These are phyloP conservation scores for Cyberlindnera nakhonratchasimensis DNA, from an alignment of 805 yeast genomes.

Conservation along the genomic window DNA sequence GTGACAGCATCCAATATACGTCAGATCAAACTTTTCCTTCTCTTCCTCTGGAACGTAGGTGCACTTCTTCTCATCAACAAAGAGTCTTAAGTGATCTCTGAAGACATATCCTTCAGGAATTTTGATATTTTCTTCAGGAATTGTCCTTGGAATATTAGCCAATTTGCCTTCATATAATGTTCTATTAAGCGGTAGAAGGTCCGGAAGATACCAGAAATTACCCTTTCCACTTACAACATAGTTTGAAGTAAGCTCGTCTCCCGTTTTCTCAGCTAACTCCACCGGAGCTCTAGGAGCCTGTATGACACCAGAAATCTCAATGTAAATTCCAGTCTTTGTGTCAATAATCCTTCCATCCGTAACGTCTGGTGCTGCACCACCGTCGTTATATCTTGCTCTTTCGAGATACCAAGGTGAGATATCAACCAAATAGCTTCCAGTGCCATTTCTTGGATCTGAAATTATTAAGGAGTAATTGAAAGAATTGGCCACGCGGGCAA, in stretches of 20 bases:
- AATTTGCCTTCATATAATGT: conserved; percentile 57
- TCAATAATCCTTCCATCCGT: conserved; percentile 58
- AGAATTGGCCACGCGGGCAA: conserved; percentile 41
- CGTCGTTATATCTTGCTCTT: conserved; percentile 46
- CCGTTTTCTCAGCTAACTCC: conserved; percentile 9
- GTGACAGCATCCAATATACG: conserved; percentile 41
- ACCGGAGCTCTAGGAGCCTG: conserved; percentile 26
- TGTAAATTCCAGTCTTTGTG: conserved; percentile 52
- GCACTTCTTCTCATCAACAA: conserved; percentile 37
- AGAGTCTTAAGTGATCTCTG: conserved; percentile 36
- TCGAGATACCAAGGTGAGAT: conserved; percentile 48
- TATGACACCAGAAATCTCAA: conserved; percentile 51
- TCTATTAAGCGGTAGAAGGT: conserved; percentile 49
- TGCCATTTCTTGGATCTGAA: conserved; percentile 42
- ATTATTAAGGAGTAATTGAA: conserved; percentile 46
- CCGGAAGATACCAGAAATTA: conserved; percentile 45
- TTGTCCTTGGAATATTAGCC: conserved; percentile 42
- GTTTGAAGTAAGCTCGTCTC: conserved; percentile 17
- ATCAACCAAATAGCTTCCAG: conserved; percentile 44
- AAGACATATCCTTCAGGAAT: conserved; percentile 31
- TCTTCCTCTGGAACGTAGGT: conserved; percentile 41
- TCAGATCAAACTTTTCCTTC: conserved; percentile 31
- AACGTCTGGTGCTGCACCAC: conserved; percentile 41
- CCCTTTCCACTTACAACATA: conserved; percentile 38
- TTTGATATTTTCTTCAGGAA: conserved; percentile 37